A percentile compares a stretch with the other conserved stretches of the same genome.
Conservation (phyloP, 768 basidiomycete genomes). For the Auriscalpium vulgare region DNA sequence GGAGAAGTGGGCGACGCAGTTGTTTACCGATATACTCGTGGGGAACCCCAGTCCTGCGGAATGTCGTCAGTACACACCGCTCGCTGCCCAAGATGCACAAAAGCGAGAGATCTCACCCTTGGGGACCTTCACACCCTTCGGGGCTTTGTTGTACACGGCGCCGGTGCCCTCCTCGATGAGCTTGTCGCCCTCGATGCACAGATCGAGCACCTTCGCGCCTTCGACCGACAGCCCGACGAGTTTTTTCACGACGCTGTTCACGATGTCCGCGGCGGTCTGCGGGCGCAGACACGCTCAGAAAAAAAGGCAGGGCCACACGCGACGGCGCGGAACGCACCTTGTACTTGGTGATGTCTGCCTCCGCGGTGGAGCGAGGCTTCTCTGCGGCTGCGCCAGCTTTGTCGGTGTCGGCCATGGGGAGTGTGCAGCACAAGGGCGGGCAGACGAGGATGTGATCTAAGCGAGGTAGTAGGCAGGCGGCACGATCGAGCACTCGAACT, state of each 20-base stretch:
- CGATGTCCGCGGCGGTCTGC: conserved; percentile 88
- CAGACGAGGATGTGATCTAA: conserved; percentile 1
- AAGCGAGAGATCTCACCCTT: conserved; percentile 54
- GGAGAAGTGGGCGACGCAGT: conserved; percentile 91
- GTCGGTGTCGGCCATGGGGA: conserved; percentile 56
- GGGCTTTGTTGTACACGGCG: conserved; percentile 81
- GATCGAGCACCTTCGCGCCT: conserved; percentile 83
- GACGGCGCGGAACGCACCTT: conserved; percentile 41
- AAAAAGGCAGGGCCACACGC: conserved; percentile 1
- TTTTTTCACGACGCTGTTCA: conserved; percentile 76
- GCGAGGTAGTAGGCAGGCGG: neutral
- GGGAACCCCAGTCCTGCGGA: conserved; percentile 84
- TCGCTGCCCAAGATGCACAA: neutral
- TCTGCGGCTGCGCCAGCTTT: conserved; percentile 28
- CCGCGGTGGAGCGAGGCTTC: conserved; percentile 48
- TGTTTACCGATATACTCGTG: conserved; percentile 90
- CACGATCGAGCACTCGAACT: neutral
- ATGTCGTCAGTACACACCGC: neutral
- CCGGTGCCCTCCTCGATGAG: conserved; percentile 81
- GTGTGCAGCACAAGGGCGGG: neutral
- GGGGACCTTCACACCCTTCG: conserved; percentile 79
- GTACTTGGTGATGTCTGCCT: conserved; percentile 81
- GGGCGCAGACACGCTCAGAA: neutral
- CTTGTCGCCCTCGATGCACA: conserved; percentile 90
- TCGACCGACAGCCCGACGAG: conserved; percentile 69